Base-by-base conservation (phyloP, 139 green algal genomes). In the Microglena sp. region DNA sequence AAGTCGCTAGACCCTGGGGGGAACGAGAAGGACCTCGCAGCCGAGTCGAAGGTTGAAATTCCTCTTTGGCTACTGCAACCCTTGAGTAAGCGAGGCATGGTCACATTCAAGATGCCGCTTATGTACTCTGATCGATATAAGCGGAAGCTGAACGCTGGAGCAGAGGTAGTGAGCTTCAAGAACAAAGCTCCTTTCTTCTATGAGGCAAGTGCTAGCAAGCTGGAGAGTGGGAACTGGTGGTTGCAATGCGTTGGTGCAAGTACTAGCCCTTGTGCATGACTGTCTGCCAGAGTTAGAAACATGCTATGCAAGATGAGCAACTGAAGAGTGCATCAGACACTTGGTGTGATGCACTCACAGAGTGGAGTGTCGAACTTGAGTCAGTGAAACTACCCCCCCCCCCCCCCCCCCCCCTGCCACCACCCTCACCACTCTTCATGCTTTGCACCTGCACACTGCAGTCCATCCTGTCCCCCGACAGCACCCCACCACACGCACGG, bases 51-150 rank as follows among this genome's bases (percentile, higher is more conserved):
- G 2, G 26, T 77, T 0, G 44, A 65, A 0, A 28, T 54, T 2
- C 69, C 74, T 1, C 56, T 81, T 0, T 81, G 74, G 74, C 33
- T 81, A 27, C 36, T 71, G 2, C 11, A 29, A 1, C 29, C 63
- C 1, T 53, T 81, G 5, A 31, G 33, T 4, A 53, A 46, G 3
- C 40, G 74, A 0, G 35, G 44, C 45, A 74, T 81, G 74, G 55
- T 60, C 22, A 58, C 45, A 0, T 24, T 77, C 33, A 55, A 58
- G 26, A 30, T 67, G 11, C 74, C 74, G 2, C 60, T 65, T 5
- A 35, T 70, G 2, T 81, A 81, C 45, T 46, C 33, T 5, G 74
- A 81, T 11, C 68, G 74, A 1, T 77, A 77, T 33, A 55, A 62
- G 0, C 45, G 69, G 0, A 77, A 72, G 55, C 24, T 81, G 0